phyloP scores from a whole-genome alignment of 805 yeast species.

The Candida bentonensis region DNA sequence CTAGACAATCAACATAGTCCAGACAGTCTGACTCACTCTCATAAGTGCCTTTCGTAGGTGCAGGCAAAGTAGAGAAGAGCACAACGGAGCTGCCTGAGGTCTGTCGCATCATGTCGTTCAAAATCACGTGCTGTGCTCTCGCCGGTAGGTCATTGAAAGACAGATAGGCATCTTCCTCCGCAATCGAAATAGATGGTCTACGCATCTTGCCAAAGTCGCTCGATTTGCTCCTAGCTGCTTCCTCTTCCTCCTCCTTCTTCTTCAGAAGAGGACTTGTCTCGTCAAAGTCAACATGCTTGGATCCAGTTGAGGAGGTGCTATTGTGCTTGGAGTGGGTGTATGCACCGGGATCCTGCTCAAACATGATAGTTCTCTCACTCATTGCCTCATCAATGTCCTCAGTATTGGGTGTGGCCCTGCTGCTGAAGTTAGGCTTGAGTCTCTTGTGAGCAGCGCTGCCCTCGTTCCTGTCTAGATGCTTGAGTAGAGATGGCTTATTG shows the following conservation, averaged over 20 bases:
- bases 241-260: neutral
- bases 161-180: slow-evolving; percentile 11
- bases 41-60: slow-evolving; percentile 77
- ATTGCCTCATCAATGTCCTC: slow-evolving; percentile 18
- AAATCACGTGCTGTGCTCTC: slow-evolving; percentile 73
- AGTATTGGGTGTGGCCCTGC: slow-evolving; percentile 19
- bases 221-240: neutral
- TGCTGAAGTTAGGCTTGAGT: slow-evolving; percentile 19
- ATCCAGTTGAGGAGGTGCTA: too few relatives aligned
- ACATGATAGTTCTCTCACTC: slow-evolving; percentile 15
- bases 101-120: slow-evolving; percentile 70
- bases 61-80: slow-evolving; percentile 79
- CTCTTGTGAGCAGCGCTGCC: slow-evolving; percentile 1
- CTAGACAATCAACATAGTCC: slow-evolving; percentile 62
- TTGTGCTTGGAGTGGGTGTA: neutral
- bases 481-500: neutral
- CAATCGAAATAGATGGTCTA: neutral
- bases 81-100: slow-evolving; percentile 55
- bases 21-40: slow-evolving; percentile 49
- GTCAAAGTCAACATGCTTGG: neutral
- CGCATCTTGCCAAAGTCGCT: neutral
- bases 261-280: neutral
- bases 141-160: slow-evolving; percentile 85
- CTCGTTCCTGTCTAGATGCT: neutral
- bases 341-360: slow-evolving; percentile 9